Evolutionary conservation across 2,329 filamentous ascomycete genomes (phyloP).

Genomic region (Stachybotrys echinatus): DNA sequence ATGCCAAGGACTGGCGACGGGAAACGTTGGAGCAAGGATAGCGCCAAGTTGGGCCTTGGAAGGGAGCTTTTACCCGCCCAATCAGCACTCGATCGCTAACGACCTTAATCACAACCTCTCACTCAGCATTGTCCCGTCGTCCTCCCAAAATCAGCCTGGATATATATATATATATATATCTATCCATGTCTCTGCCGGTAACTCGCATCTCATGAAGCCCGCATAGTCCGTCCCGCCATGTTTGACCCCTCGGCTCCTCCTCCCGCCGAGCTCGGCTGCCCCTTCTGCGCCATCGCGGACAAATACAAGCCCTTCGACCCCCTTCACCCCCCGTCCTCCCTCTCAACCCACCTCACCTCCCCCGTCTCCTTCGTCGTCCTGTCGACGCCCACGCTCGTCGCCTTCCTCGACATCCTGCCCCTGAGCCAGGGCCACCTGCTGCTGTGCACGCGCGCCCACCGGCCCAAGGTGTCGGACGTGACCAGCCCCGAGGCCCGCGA

Average conservation of each 20-base stretch:
- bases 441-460: slow-evolving; percentile 72
- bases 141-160: too few species aligned
- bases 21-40: background rate
- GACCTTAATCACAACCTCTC: too few species aligned
- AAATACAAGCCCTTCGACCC: slow-evolving; percentile 44
- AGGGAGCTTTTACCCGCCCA: background rate
- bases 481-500: slow-evolving; percentile 57
- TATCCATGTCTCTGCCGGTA: too few species aligned
- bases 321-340: slow-evolving; percentile 31
- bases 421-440: slow-evolving; percentile 79
- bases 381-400: slow-evolving; percentile 70
- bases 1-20: too few species aligned
- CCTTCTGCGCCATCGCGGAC: slow-evolving; percentile 57
- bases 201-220: background rate
- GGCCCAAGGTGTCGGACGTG: slow-evolving; percentile 71
- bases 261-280: slow-evolving; percentile 38
- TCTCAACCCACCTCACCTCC: slow-evolving; percentile 27
- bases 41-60: too few species aligned
- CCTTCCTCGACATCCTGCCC: slow-evolving; percentile 91
- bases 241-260: slow-evolving; percentile 30
- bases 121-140: too few species aligned
- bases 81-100: background rate
- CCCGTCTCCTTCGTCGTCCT: slow-evolving; percentile 63
- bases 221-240: slow-evolving; percentile 7
- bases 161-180: too few species aligned